A percentile compares a stretch with the other conserved stretches of the same genome.
These are phyloP conservation scores for Teratosphaeriaceae sp. DNA, from an alignment of 2,329 filamentous ascomycete genomes.

Conservation along the genomic window DNA sequence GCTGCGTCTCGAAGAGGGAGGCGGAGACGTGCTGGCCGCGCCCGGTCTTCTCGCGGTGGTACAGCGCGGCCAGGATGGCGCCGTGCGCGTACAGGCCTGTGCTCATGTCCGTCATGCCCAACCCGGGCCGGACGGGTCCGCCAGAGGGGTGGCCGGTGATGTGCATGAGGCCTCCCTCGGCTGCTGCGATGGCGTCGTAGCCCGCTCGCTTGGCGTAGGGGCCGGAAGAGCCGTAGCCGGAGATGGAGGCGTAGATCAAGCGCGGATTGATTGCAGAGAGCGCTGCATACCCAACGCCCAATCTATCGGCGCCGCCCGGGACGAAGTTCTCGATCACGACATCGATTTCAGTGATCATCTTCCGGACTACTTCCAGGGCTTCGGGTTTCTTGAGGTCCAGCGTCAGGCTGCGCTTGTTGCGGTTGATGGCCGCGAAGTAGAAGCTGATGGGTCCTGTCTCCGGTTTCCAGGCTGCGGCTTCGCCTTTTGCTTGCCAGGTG, in stretches of 20 bases:
- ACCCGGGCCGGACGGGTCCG: constrained; percentile 95
- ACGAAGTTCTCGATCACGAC: constrained; percentile 41
- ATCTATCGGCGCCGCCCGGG: constrained; percentile 36
- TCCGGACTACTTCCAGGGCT: constrained; percentile 28
- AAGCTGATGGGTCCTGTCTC: constrained; percentile 19
- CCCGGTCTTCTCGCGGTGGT: constrained; percentile 67
- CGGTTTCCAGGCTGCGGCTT: constrained; percentile 20
- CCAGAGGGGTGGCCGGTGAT: constrained; percentile 39
- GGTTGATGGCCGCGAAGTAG: constrained; percentile 40
- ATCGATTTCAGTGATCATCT: constrained; percentile 33
- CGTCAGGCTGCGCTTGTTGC: constrained; percentile 39
- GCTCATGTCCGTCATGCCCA: constrained; percentile 92
- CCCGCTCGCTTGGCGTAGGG: constrained; percentile 39
- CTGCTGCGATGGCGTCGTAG: constrained; percentile 41
- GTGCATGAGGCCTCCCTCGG: constrained; percentile 39
- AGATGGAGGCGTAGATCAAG: constrained; percentile 39
- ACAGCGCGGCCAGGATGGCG: constrained; percentile 85
- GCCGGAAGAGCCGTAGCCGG: constrained; percentile 37
- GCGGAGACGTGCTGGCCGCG: constrained; percentile 90
- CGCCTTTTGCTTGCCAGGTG: constrained; percentile 20
- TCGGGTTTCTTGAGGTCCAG: constrained; percentile 34
- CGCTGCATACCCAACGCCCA: constrained; percentile 36
- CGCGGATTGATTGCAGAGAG: constrained; percentile 32
- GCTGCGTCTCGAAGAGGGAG: constrained; percentile 86
- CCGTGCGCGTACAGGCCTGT: constrained; percentile 94